These are phyloP conservation scores for Ustilago bromivora DNA, from an alignment of 1,284 basidiomycete genomes.

Conservation along the genomic window DNA sequence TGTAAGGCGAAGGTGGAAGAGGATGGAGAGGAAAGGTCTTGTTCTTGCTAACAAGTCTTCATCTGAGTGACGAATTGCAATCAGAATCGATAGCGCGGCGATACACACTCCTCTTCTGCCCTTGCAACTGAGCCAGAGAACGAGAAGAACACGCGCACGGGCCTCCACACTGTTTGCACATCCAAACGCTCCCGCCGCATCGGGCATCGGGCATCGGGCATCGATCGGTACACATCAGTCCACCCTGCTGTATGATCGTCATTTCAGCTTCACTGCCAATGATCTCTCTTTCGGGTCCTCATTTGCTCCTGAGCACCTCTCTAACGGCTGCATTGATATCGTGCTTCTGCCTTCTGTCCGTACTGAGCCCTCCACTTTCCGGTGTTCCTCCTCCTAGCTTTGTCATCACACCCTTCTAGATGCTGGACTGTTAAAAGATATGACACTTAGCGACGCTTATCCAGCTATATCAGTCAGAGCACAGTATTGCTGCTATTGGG, in stretches of 20 bases:
- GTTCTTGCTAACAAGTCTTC: too few species aligned
- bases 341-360: too few species aligned
- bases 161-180: conserved; percentile 26
- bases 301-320: not conserved
- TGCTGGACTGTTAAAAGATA: too few species aligned
- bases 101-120: not conserved
- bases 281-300: too few species aligned
- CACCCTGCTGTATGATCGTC: not conserved
- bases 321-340: too few species aligned
- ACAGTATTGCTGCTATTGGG: too few species aligned
- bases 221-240: conserved; percentile 1
- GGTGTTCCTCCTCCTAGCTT: too few species aligned
- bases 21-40: not conserved
- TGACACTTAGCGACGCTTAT: too few species aligned
- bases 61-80: not conserved
- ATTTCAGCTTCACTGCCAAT: not conserved
- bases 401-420: too few species aligned
- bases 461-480: too few species aligned
- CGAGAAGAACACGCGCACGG: conserved; percentile 12
- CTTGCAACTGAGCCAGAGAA: not conserved
- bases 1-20: not conserved
- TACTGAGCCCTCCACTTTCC: too few species aligned
- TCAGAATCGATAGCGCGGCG: conserved; percentile 22
- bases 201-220: conserved; percentile 1
- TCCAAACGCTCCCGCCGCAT: conserved; percentile 11